These are phyloP conservation scores for Solanum bulbocastanum DNA, from an alignment of 257 asterid genomes.

Conservation along the genomic window DNA sequence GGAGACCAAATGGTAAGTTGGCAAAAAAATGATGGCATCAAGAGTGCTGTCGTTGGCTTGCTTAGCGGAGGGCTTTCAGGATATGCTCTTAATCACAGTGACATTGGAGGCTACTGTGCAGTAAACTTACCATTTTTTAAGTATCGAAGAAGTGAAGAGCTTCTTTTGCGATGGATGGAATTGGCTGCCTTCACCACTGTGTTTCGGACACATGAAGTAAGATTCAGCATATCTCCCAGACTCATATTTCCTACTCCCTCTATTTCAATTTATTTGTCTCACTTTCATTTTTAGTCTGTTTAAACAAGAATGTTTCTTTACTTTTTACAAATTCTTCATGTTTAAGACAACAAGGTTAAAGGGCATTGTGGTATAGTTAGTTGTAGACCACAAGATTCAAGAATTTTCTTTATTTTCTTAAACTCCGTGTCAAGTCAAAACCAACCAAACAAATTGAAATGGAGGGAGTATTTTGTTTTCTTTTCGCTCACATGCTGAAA, in stretches of 20 bases:
- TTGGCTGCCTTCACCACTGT: constrained; percentile 78
- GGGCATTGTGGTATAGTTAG: not conserved
- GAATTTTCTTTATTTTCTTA: not conserved
- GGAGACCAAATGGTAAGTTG: constrained; percentile 99
- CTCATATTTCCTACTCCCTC: not conserved
- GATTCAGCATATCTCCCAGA: not conserved
- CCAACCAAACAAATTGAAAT: rapidly evolving
- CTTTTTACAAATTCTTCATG: not conserved
- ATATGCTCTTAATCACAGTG: constrained; percentile 87
- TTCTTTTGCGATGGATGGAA: constrained; percentile 92
- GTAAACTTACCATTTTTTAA: constrained; percentile 62
- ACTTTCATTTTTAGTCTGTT: not conserved
- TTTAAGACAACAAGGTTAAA: not conserved
- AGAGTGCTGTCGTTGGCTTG: constrained; percentile 84
- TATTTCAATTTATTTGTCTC: not conserved
- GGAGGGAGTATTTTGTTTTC: rapidly evolving
- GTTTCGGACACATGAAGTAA: constrained; percentile 90
- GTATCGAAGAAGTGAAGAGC: constrained; percentile 78
- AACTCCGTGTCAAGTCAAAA: not conserved
- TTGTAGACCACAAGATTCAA: not conserved
- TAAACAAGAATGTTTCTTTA: not conserved
- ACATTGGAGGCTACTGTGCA: constrained; percentile 89
- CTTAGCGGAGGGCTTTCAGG: constrained; percentile 87
- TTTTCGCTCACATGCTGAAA: not conserved
- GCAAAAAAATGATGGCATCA: constrained; percentile 94